Percentiles rank a stretch among this genome's conserved stretches.
Conservation (phyloP, 495 filamentous ascomycete genomes). For the Geopyxis carbonaria region DNA sequence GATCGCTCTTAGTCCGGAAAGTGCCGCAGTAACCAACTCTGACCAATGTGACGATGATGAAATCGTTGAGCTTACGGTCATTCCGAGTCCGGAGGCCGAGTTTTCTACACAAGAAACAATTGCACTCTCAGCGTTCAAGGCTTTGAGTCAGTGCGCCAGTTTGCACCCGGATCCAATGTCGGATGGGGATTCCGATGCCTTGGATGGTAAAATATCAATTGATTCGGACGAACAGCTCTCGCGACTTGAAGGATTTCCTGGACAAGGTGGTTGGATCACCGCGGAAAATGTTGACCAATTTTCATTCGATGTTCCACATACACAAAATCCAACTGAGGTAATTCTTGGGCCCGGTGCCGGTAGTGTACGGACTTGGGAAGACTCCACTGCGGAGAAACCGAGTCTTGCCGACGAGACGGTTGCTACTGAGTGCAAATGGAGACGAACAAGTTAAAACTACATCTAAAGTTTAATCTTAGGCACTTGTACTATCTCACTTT, state of each 20-base stretch:
- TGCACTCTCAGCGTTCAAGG: slow-evolving; percentile 48
- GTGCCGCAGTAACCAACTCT: slow-evolving; percentile 20
- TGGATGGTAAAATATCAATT: slow-evolving; percentile 34
- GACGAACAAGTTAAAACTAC: slow-evolving; percentile 38
- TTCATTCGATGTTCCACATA: slow-evolving; percentile 31
- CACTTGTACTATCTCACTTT: too few species aligned
- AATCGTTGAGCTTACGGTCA: slow-evolving; percentile 54
- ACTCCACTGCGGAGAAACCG: slow-evolving; percentile 26
- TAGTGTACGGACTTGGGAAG: slow-evolving; percentile 35
- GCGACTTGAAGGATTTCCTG: slow-evolving; percentile 49
- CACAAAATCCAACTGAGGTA: too few species aligned
- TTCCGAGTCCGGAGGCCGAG: slow-evolving; percentile 32
- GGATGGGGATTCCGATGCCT: slow-evolving; percentile 36
- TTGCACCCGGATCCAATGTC: slow-evolving; percentile 66
- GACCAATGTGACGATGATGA: slow-evolving; percentile 53
- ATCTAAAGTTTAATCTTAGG: too few species aligned
- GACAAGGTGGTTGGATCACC: slow-evolving; percentile 89
- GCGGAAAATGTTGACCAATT: slow-evolving; percentile 82
- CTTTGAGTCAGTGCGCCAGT: slow-evolving; percentile 72
- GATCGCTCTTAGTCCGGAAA: slow-evolving; percentile 42
- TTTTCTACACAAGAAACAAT: slow-evolving; percentile 23
- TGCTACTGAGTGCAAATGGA: slow-evolving; percentile 35
- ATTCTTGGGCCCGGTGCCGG: slow-evolving; percentile 40
- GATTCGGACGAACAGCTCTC: slow-evolving; percentile 30
- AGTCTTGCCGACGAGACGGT: slow-evolving; percentile 25